Conservation (phyloP, 306 rosid genomes). For the cucumber (Cucumis sativus) region Cucumber_9930_V3 NC_026659.2:2450501-2451000, state of each 20-base stretch:
- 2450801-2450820: slow-evolving; percentile 46
- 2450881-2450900: slow-evolving; percentile 83
- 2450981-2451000: slow-evolving; percentile 60
- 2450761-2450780: slow-evolving; percentile 59
- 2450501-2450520: slow-evolving; percentile 75
- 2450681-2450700: slow-evolving; percentile 73
- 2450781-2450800: slow-evolving; percentile 56
- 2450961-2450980: slow-evolving; percentile 86
- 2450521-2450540: slow-evolving; percentile 76
- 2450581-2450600: slow-evolving; percentile 39
- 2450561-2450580: slow-evolving; percentile 33
- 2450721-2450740: slow-evolving; percentile 56
- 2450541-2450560: slow-evolving; percentile 52
- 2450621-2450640: slow-evolving; percentile 57
- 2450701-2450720: slow-evolving; percentile 55
- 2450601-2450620: slow-evolving; percentile 51
- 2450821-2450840: slow-evolving; percentile 51
- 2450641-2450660: slow-evolving; percentile 19
- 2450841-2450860: slow-evolving; percentile 76
- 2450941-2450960: slow-evolving; percentile 61
- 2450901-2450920: slow-evolving; percentile 91
- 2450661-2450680: slow-evolving; percentile 45
- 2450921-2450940: slow-evolving; percentile 78
- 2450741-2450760: slow-evolving; percentile 84
- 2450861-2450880: slow-evolving; percentile 73